Base-by-base conservation (phyloP, 2,329 filamentous ascomycete species). In the Ascochyta viciae-villosae region DNA sequence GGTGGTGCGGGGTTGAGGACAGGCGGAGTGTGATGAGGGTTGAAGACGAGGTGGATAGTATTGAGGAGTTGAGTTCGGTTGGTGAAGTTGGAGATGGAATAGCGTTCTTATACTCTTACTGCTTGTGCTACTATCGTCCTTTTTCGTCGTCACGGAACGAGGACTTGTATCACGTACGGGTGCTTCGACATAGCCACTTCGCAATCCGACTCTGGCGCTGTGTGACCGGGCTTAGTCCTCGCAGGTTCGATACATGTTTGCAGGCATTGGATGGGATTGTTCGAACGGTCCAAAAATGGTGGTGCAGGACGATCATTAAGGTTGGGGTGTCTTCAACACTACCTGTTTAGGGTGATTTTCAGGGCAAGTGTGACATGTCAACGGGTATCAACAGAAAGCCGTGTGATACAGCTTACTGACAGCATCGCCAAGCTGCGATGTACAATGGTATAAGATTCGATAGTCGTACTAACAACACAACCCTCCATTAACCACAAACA, bases 361-460 rank as follows among this genome's bases (percentile, higher is more conserved):
- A 41, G 41, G 41, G 35, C 34, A 29, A 6, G 29, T 50, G 29
- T 19, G 27, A 55, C 24, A 37, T 35, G 16, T 55, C 45, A 37
- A 45, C 52, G 45, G 52, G 23, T 45, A 45, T 27, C 42, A 16
- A 31, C 52, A 50, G 34, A 2, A 4, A 22, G 27, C 3, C 37
- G 26, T 22, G 16, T 8, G 27, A 26, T 6, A 16, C 3, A 38
- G 16, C 10, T n/a, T n/a, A 16, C 7, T 13, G 15, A 34, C 13
- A 7, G 31, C 4, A 15, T 16, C 33, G 41, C 42, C 35, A 50
- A 50, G 53, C 2, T 3, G 13, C 3, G 5, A 23, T 16, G 15
- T 23, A 42, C 43, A 33, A 50, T 27, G 9, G 15, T 6, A 10
- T 24, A 9, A 46, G 15, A 42, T 42, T 46, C 6, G 29, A 26